Base-by-base conservation (phyloP, 2,329 filamentous ascomycete species). In the Penicillium sp. region DNA sequence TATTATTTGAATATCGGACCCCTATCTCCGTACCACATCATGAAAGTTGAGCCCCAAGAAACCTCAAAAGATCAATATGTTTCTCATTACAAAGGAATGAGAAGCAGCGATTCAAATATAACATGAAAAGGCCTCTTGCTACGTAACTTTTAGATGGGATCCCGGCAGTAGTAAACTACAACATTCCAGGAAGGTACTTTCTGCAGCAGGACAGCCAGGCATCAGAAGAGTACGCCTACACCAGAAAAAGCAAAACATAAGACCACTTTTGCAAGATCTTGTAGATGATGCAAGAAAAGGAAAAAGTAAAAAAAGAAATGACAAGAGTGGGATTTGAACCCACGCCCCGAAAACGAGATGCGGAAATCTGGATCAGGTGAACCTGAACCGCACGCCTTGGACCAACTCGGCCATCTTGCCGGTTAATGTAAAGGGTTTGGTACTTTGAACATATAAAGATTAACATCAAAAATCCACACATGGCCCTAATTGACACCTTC, bases 371-470 rank as follows among this genome's bases (percentile, higher is more conserved):
- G 61, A 61, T 61, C 61, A 65, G 62, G 63, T 66, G 43, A 51
- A 66, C 67, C 67, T 69, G 66, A 69, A 69, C 67, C 67, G 65
- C 61, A 64, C 68, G 68, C 68, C 68, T 68, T 70, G 56, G 68
- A 70, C 68, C 68, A 69, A 67, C 68, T 70, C 68, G 68, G 68
- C 68, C 68, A 70, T 70, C 68, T 70, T 70, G 65, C 67, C 67
- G 11, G 14, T 43, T 31, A 9, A 50, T 33, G 12, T 15, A 8
- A 1, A 9, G 18, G 2, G 1, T 1, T 18, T 2, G 0, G 1
- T 0, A 0, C 2, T 9, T 9, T 37, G 33, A 7, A 8, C 3
- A 18, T 18, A 18, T 37, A 6, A 35, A 2, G 15, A 3, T 35
- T 8, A 8, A 3, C 7, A 18, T 35, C 6, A 15, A 2, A 9